Evolutionary conservation across 139 green algal genomes (phyloP), one percentile per base, ranked within the genome.

Genomic region (Limnomonas spitsbergensis): DNA sequence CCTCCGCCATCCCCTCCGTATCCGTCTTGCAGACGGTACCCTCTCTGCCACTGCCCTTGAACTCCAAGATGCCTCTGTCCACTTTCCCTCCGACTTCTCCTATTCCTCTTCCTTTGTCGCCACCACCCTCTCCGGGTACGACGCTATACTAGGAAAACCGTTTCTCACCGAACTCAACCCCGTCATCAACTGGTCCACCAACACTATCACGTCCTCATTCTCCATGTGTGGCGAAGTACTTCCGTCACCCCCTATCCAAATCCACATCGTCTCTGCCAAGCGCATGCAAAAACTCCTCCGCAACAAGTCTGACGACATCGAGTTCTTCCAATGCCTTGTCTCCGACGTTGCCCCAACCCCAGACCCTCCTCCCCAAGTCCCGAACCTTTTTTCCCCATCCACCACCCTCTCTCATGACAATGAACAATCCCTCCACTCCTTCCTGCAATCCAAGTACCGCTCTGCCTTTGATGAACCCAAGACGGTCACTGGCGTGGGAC

Each of bases 91-190:
- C n/a, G n/a, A n/a, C n/a, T n/a, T n/a, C n/a, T n/a, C n/a, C n/a
- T n/a, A n/a, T n/a, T n/a, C n/a, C n/a, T 54, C 42, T 9, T 69
- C 56, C 4, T 56, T 76, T 53, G 3, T 52, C 2, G 29, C 36
- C 35, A 61, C 61, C 1, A 32, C 69, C 36, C 20, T 78, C 3
- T 36, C 56, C 38, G 73, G 53, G 24, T 78, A 71, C 34, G 73
- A 78, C 7, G 53, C 3, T 24, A 78, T 78, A 26, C 73, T 78
- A 26, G 73, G 73, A 24, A 78, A 71, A 39, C 73, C 73, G 2
- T 78, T 38, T 32, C 53, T 78, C 1, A 53, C 31, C 20, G 1
- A 3, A 3, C 35, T 70, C 52, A 70, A 78, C 52, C 73, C 52
- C 2, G 1, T n/a, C 52, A 71, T 78, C 35, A 20, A 78, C 32